phyloP scores from a whole-genome alignment of 208 protist species.

The Leishmania turanica region DNA sequence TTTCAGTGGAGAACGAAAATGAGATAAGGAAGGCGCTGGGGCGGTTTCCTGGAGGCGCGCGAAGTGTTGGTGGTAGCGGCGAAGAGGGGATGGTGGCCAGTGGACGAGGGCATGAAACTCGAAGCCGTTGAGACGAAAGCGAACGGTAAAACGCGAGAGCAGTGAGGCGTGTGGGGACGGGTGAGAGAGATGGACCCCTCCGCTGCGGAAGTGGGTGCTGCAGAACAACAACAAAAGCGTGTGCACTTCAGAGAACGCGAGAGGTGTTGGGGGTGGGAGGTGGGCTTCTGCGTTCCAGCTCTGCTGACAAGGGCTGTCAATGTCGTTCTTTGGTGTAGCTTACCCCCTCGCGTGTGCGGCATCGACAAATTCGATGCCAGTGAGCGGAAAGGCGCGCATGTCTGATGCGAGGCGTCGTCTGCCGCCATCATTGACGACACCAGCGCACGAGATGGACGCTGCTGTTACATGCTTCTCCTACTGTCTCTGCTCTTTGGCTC shows the following conservation, averaged over 20 bases:
- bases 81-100: background rate
- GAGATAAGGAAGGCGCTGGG: background rate
- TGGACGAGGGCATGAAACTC: background rate
- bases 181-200: background rate
- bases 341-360: background rate
- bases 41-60: background rate
- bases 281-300: background rate
- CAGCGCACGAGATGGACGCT: background rate
- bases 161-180: background rate
- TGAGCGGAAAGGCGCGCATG: background rate
- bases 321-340: background rate
- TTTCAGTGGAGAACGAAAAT: background rate
- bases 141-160: background rate
- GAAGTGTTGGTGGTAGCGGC: background rate
- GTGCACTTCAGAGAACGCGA: background rate
- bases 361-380: background rate
- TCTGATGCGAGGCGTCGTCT: background rate
- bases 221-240: background rate
- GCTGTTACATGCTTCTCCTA: background rate
- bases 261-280: background rate
- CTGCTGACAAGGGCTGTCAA: background rate
- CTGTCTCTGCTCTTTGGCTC: background rate
- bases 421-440: background rate
- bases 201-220: background rate
- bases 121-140: background rate